Percentiles rank a stretch among this genome's conserved stretches.
Conservation (phyloP, 352 stramenopile genomes). For the Thraustochytrium sp. region DNA sequence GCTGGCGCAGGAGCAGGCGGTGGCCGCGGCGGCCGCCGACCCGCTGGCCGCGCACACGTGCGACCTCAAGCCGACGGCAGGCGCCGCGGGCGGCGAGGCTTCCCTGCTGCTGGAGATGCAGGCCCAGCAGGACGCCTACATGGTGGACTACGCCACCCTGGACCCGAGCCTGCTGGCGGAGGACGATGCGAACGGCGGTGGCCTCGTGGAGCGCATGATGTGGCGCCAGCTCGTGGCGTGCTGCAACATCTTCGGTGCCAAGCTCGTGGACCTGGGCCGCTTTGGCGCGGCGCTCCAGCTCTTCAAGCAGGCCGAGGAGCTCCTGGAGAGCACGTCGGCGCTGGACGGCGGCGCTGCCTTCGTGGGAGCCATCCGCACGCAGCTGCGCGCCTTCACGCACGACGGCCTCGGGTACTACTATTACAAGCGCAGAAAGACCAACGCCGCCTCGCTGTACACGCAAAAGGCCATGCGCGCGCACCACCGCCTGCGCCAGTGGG, state of each 20-base stretch:
- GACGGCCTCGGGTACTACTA: constrained; percentile 83
- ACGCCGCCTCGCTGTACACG: constrained; percentile 72
- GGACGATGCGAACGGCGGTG: neutral
- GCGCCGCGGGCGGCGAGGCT: neutral
- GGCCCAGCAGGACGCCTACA: neutral
- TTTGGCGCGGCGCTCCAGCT: constrained; percentile 69
- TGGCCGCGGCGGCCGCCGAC: constrained; percentile 46
- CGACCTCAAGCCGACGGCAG: neutral
- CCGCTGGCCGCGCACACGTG: constrained; percentile 52
- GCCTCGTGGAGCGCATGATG: constrained; percentile 55
- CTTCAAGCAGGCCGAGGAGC: constrained; percentile 63
- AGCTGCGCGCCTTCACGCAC: constrained; percentile 63
- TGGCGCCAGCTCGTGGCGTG: constrained; percentile 83
- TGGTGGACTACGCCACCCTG: constrained; percentile 30
- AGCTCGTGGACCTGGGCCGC: constrained; percentile 66
- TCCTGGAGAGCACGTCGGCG: constrained; percentile 25
- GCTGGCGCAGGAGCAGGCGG: constrained; percentile 48
- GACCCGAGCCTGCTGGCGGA: neutral
- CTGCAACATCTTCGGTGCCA: constrained; percentile 71
- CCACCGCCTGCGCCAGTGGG: constrained; percentile 63
- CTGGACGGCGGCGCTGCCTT: constrained; percentile 50
- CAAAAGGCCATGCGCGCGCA: constrained; percentile 74
- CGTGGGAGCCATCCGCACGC: constrained; percentile 63
- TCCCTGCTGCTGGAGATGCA: neutral
- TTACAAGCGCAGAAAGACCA: constrained; percentile 68